Evolutionary conservation across 164 flowering plant genomes (phyloP), one percentile per base, ranked within the genome.

Genomic region (Cinnamomum micranthum): DNA sequence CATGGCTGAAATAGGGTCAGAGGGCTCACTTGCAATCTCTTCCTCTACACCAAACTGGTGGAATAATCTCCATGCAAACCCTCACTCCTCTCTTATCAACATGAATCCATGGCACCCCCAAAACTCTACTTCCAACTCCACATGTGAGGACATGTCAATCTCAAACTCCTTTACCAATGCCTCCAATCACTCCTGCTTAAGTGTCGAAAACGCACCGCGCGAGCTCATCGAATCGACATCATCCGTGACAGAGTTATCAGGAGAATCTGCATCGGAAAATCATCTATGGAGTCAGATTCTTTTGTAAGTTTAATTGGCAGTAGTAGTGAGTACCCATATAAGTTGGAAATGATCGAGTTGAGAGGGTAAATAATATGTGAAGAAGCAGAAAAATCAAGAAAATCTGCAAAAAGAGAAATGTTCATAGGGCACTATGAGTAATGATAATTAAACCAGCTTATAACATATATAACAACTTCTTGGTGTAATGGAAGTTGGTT

Each of bases 121-220:
- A 75, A 82, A 86, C 77, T 87, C 78, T 69, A 82, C 76, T 19
- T 85, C 88, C 62, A 83, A 82, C 74, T 86, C 88, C 28, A 76
- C 84, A 65, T 87, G 85, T 2, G 90, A 87, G 41, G 92, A 88
- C 23, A 84, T 87, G 73, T 88, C 90, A 19, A 84, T 84, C 76
- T 84, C 88, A 4, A 78, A 84, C 7, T 86, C 88, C 1, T 84
- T 87, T 50, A 87, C 90, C 69, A 85, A 84, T 71, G 86, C 82
- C 24, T 85, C 91, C 67, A 85, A 85, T 72, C 89, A 84, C 65
- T 85, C 87, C 2, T 82, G 83, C 52, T 74, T 85, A 6, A 85
- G 82, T 33, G 85, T 74, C 24, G 77, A 28, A 15, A 87, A 85
- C 41, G 81, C 88, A 2, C 78, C 86, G 1, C 84, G 76, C 19